Base-by-base conservation (phyloP, 352 stramenopile species). In the Hyaloperonospora brassicae region DNA sequence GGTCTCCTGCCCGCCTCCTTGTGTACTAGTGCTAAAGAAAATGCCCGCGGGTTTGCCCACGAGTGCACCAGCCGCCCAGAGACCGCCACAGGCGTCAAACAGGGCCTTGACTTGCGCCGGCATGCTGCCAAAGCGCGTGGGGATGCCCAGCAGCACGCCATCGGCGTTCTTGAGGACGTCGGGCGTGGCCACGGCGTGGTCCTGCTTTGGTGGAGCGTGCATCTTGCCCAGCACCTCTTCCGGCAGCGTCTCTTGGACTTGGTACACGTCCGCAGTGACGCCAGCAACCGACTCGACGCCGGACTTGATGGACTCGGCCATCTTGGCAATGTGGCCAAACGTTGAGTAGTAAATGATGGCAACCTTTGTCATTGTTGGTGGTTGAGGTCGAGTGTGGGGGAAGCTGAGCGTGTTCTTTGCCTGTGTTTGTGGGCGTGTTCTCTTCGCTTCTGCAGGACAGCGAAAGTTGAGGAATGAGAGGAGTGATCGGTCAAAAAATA, bases 81-180 rank as follows among this genome's bases (percentile, higher is more conserved):
- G 79, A 5, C 68, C 65, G n/a, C 88, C 88, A 24, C 70, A 90
- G 13, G 76, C 60, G 70, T 97, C 89, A 38, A 95, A 88, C 25
- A 97, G 73, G n/a, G 76, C 66, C 80, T 95, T 95, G 30, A 97
- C 71, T 71, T 97, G 90, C 13, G 90, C 80, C 17, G 78, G 70
- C 35, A 86, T 63, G 47, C 68, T 63, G 54, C 87, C 87, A 52
- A 89, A 95, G 11, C 87, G 80, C 48, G 86, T 94, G 21, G 80
- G 78, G 54, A 96, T 60, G 52, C 88, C 87, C 41, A 97, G 89
- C 8, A 96, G 59, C 50, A 97, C 62, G 44, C 86, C 89, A 57
- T 96, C 85, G 10, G 71, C 72, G 8, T 89, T 73, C 45, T 73
- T 70, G 42, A 96, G 62, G 21, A 83, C 54, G 34, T 86, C 73